Base-by-base conservation (phyloP, 2,329 filamentous ascomycete genomes). In the Sporothrix pallida region DNA sequence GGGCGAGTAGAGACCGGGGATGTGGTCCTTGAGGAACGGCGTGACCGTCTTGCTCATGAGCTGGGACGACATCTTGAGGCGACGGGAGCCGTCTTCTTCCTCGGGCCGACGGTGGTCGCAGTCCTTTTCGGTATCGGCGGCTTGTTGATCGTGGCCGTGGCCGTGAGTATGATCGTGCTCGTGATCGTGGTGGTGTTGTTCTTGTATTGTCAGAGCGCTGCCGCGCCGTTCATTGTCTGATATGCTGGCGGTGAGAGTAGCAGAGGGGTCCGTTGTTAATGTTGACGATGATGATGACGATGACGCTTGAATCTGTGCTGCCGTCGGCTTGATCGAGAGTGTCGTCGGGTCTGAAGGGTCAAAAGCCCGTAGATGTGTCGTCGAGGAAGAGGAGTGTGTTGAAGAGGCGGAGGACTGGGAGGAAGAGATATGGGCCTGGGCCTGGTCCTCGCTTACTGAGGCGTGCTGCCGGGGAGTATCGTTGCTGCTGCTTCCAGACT, bases 21-120 rank as follows among this genome's bases (percentile, higher is more conserved):
- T 97, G 80, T 98, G 95, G 80, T 94, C 92, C 77, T 93, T 91
- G 72, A 98, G 89, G 81, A 97, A 98, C 1, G 95, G 95, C 50
- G 92, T 92, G 76, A 97, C 90, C 73, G 93, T 93, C 83, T 93
- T 90, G 78, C 90, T 89, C 76, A 93, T 91, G 73, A 94, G 87
- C 77, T 91, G 91, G 75, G 86, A 85, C 67, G 88, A 85, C 86
- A 90, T 89, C 80, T 86, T 89, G 78, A 85, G 83, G 68, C 88
- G 82, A 23, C 87, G 84, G 56, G 62, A 67, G 72, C 81, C 81
- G 75, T 86, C 84, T 76, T 85, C 83, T 74, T 88, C 86, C 74
- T 86, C 83, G 26, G 84, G 84, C 73, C 86, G 82, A 74, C 84
- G 81, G 76, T 86, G 83, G 76, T 88, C 84, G 78, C 87, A 89